A percentile compares a stretch with the other conserved stretches of the same genome.
Evolutionary conservation across 2,329 filamentous ascomycete genomes (phyloP).

Genomic region (Arthroderma uncinatum): DNA sequence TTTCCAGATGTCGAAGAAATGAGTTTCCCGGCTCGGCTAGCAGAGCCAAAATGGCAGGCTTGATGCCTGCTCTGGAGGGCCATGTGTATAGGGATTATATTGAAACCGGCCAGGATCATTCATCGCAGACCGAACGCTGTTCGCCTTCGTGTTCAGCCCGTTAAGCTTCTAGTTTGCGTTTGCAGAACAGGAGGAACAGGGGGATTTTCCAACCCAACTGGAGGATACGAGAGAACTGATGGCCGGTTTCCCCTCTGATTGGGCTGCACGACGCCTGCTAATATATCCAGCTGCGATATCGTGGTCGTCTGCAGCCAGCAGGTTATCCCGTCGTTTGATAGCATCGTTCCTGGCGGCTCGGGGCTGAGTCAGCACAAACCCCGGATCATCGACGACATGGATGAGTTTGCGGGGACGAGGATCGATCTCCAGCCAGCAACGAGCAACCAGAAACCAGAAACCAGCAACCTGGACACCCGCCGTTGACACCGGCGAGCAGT

Average conservation of each 20-base stretch:
- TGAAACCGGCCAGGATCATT: background rate
- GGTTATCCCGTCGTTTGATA: no score
- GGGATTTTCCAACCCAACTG: background rate
- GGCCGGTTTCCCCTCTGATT: background rate
- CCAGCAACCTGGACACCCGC: no score
- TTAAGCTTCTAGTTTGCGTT: constrained; percentile 1
- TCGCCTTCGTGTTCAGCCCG: background rate
- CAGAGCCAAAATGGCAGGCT: background rate
- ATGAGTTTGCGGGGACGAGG: background rate
- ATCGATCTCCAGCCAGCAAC: no score
- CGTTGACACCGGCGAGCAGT: background rate
- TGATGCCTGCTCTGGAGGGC: background rate
- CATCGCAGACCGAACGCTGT: background rate
- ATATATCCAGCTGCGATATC: no score
- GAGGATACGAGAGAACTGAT: background rate
- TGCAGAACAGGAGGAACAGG: background rate
- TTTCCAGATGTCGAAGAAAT: background rate
- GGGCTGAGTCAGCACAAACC: background rate
- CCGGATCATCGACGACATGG: background rate
- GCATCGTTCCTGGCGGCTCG: background rate
- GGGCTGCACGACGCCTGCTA: background rate
- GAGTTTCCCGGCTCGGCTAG: background rate
- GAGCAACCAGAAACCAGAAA: no score
- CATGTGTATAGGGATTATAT: constrained; percentile 3
- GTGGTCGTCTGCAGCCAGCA: no score